Evolutionary conservation across 306 rosid genomes (phyloP), one percentile per base, ranked within the genome.

Genomic region (Arachis hypogaea): DNA sequence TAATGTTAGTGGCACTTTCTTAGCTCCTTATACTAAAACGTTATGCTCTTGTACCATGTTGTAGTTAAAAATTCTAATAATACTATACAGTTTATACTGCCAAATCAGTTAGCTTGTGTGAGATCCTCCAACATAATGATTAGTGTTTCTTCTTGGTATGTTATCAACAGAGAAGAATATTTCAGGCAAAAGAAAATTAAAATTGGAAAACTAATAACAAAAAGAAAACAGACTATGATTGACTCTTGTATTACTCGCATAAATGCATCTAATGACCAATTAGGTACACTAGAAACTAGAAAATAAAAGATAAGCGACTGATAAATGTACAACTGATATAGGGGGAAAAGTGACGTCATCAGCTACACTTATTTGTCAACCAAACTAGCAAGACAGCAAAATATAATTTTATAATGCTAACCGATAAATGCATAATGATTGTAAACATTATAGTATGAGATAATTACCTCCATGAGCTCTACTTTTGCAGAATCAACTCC

Each of bases 401-500:
- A 65, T 52, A 45, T 45, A 77, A 11, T 43, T 71, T 7, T 47
- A 47, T 46, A 55, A 7, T 9, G 28, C 28, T 22, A 22, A 1
- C 1, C 1, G 28, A 22, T 22, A 22, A 22, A 22, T 22, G 42
- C 71, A 77, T 47, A 68, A 68, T 18, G 5, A 63, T 28, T 7
- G 51, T 61, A 36, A 54, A 63, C 63, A 22, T 72, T 33, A 57
- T 45, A 59, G 46, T 44, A 69, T 16, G 38, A 74, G 68, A 72
- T 64, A 42, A 14, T 76, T 86, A 94, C 98, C 98, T 94, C 98
- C 95, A 92, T 78, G 70, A 94, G 96, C 81, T 94, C 98, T 65
- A 87, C 83, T 85, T 94, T 94, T 9, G 97, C 97, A 68, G 86
- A 77, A 85, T 94, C 96, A 62, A 94, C 98, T 59, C 98, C 98